Evolutionary conservation across 495 filamentous ascomycete genomes (phyloP).

Genomic region (Cercophora scortea): DNA sequence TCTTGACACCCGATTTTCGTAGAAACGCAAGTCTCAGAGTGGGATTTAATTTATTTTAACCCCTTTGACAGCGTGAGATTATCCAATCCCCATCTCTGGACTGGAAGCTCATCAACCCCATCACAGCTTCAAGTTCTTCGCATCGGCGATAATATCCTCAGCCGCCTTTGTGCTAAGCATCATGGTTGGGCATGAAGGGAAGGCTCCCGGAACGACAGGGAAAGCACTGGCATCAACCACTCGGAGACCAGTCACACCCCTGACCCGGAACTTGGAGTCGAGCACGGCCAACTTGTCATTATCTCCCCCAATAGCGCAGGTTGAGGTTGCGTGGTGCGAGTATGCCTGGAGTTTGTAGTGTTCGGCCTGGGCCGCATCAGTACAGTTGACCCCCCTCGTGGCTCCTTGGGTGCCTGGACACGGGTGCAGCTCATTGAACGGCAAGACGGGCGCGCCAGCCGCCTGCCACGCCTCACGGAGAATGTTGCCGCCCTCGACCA

Average conservation of each 20-base stretch:
- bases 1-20: too few species aligned
- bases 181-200: constrained; percentile 52
- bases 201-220: constrained; percentile 50
- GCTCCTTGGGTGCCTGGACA: constrained; percentile 19
- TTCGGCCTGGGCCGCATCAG: constrained; percentile 30
- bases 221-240: constrained; percentile 51
- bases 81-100: too few species aligned
- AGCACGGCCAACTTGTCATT: constrained; percentile 42
- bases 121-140: constrained; percentile 1
- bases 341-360: constrained; percentile 42
- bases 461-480: constrained; percentile 34
- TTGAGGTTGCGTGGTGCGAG: constrained; percentile 43
- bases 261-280: constrained; percentile 43
- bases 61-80: too few species aligned
- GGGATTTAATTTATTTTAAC: too few species aligned
- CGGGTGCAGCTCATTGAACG: constrained; percentile 35
- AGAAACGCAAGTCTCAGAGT: too few species aligned
- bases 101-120: too few species aligned
- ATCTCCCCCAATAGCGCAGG: constrained; percentile 41
- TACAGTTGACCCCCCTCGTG: constrained; percentile 21
- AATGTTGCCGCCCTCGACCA: constrained; percentile 42
- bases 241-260: constrained; percentile 38
- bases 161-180: constrained; percentile 58
- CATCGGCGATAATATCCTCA: constrained; percentile 53
- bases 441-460: constrained; percentile 23